Evolutionary conservation across 2,329 filamentous ascomycete species (phyloP), one percentile per base, ranked within the genome.

Genomic region (Delphinella strobiligena): DNA sequence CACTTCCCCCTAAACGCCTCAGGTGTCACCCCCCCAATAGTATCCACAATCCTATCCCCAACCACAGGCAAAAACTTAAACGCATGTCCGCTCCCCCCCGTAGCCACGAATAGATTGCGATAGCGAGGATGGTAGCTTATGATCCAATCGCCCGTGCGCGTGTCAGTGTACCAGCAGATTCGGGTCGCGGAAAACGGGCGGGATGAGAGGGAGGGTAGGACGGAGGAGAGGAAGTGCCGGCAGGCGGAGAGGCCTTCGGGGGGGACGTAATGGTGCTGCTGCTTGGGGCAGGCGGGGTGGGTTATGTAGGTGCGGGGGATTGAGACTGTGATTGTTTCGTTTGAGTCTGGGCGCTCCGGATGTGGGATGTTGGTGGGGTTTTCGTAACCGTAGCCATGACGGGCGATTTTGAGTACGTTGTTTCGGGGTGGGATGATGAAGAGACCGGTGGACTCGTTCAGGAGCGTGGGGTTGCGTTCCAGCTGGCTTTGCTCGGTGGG

Each of bases 371-470:
- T 59, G 18, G 54, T 57, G 1, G 63, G 63, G 47, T 71, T 71
- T 11, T 56, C 52, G 48, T 71, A 71, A 40, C 68, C 68, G 49
- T 69, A 66, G 45, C 60, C 61, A 46, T 71, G 67, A n/a, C 67
- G 56, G 4, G 67, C 68, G 31, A 71, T 52, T 51, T 72, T 72
- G 34, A 71, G 55, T 5, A 60, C 45, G 18, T 55, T 51, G 17
- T 57, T 50, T 1, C 56, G 61, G 0, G 84, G 82, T 3, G 82
- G 80, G 46, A 88, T 82, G 55, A 83, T 69, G 66, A 87, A 89
- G 43, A 82, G 68, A 7, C 82, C 82, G 2, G 71, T 75, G 36
- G 69, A 74, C 48, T 88, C 67, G 61, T 86, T 85, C 31, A 89
- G 62, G 16, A 84, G 61, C 2, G 86, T 81, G 0, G 88, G 88